Evolutionary conservation across 2,329 filamentous ascomycete species (phyloP).

Genomic region (Fusarium hainanense): DNA sequence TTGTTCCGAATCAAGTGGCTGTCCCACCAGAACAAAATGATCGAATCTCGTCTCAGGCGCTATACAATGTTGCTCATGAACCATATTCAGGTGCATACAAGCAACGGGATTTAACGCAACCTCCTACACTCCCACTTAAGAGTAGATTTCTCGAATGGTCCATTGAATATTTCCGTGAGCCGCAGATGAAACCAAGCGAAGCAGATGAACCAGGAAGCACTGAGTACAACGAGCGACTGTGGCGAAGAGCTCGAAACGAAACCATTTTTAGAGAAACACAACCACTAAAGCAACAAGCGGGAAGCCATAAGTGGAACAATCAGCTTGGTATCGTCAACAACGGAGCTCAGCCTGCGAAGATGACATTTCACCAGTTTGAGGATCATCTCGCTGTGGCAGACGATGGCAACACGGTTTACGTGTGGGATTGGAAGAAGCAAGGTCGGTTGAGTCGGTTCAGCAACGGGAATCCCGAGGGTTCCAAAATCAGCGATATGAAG

Average conservation of each 20-base stretch:
- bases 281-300: slow-evolving; percentile 88
- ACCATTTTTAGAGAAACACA: slow-evolving; percentile 92
- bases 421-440: slow-evolving; percentile 93
- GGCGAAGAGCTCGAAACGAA: slow-evolving; percentile 93
- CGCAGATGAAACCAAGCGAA: slow-evolving; percentile 97
- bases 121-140: slow-evolving; percentile 76
- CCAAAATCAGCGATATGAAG: slow-evolving; percentile 91
- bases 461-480: slow-evolving; percentile 91
- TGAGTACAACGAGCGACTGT: slow-evolving; percentile 94
- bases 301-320: slow-evolving; percentile 87
- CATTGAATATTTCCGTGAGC: slow-evolving; percentile 96
- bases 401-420: slow-evolving; percentile 86
- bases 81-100: slow-evolving; percentile 83
- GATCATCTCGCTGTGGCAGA: slow-evolving; percentile 94
- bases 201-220: slow-evolving; percentile 95
- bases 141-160: slow-evolving; percentile 96
- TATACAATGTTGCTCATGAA: slow-evolving; percentile 79
- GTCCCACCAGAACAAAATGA: slow-evolving; percentile 81
- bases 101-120: slow-evolving; percentile 67
- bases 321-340: slow-evolving; percentile 88
- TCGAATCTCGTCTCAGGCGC: slow-evolving; percentile 65
- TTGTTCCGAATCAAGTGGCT: slow-evolving; percentile 55
- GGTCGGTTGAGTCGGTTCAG: slow-evolving; percentile 84
- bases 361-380: slow-evolving; percentile 98
- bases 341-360: slow-evolving; percentile 86